phyloP scores from a whole-genome alignment of 208 protist species.

The Balamuthia mandrillaris region DNA sequence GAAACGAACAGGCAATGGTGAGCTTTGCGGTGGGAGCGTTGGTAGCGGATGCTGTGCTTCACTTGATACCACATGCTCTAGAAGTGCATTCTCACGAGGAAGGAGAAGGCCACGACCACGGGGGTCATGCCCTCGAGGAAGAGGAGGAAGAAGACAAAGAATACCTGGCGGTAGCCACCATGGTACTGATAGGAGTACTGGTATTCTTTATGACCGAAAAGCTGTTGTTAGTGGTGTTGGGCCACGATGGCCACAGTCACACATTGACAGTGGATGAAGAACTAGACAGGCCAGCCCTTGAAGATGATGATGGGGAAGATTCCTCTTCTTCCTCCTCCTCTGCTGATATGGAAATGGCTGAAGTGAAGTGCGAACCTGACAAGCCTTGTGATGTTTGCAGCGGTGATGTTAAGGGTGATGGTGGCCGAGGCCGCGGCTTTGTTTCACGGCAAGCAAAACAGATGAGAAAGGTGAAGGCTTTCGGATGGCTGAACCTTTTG shows the following conservation, averaged over 20 bases:
- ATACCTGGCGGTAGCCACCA: not conserved
- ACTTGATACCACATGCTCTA: slow-evolving; percentile 1
- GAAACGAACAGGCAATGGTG: not conserved
- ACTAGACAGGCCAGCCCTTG: not conserved
- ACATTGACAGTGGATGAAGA: not conserved
- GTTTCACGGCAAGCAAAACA: not conserved
- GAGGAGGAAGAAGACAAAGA: not conserved
- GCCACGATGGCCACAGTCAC: not conserved
- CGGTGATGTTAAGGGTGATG: not conserved
- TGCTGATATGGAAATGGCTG: not conserved
- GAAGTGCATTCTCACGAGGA: slow-evolving; percentile 2
- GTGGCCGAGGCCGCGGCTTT: not conserved
- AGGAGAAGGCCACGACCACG: not conserved
- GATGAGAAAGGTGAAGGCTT: not conserved
- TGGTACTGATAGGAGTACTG: not conserved
- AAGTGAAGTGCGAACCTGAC: not conserved
- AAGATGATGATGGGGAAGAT: not conserved
- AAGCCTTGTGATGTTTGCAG: not conserved
- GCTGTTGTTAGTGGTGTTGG: not conserved
- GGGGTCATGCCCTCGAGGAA: too few species aligned
- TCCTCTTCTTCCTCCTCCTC: too few species aligned
- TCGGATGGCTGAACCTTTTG: slow-evolving; percentile 23
- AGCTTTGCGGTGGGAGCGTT: not conserved
- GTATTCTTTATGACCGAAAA: slow-evolving; percentile 17
- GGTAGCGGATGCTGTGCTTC: not conserved